phyloP scores from a whole-genome alignment of 2,329 filamentous ascomycete genomes.

The Elsinoe perseae region DNA sequence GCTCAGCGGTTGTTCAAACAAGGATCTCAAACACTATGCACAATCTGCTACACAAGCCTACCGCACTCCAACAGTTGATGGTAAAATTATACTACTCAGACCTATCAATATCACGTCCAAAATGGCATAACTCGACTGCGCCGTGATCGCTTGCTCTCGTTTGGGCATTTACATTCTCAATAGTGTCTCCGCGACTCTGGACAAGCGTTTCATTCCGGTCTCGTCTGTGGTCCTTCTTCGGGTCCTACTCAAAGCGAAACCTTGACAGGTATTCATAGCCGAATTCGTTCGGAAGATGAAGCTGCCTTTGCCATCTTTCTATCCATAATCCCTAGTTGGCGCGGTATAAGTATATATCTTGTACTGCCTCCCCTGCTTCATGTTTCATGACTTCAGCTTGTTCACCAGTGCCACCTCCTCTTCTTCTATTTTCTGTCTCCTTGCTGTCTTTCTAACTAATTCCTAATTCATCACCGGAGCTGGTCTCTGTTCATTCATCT shows the following conservation, averaged over 20 bases:
- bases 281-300: not conserved
- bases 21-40: slow-evolving; percentile 5
- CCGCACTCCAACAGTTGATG: not conserved
- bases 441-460: not conserved
- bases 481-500: slow-evolving; percentile 10
- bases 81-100: not conserved
- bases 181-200: not conserved
- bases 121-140: slow-evolving; percentile 1
- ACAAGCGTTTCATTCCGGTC: slow-evolving; percentile 7
- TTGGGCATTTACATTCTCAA: not conserved
- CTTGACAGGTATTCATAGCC: slow-evolving; percentile 6
- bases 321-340: not conserved
- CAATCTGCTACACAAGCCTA: slow-evolving; percentile 12
- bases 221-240: not conserved
- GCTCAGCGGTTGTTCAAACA: slow-evolving; percentile 11
- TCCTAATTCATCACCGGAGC: slow-evolving; percentile 6
- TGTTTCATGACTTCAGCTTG: slow-evolving; percentile 14
- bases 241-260: not conserved
- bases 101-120: slow-evolving; percentile 7
- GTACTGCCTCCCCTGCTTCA: slow-evolving; percentile 8
- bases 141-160: slow-evolving; percentile 2
- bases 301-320: not conserved
- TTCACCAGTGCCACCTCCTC: slow-evolving; percentile 15
- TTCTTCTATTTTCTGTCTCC: slow-evolving; percentile 6
- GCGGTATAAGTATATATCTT: slow-evolving; percentile 12